A percentile compares a stretch with the other conserved stretches of the same genome.
These are phyloP conservation scores for Alternaria hordeiaustralica DNA, from an alignment of 2,329 filamentous ascomycete species.

Conservation along the genomic window DNA sequence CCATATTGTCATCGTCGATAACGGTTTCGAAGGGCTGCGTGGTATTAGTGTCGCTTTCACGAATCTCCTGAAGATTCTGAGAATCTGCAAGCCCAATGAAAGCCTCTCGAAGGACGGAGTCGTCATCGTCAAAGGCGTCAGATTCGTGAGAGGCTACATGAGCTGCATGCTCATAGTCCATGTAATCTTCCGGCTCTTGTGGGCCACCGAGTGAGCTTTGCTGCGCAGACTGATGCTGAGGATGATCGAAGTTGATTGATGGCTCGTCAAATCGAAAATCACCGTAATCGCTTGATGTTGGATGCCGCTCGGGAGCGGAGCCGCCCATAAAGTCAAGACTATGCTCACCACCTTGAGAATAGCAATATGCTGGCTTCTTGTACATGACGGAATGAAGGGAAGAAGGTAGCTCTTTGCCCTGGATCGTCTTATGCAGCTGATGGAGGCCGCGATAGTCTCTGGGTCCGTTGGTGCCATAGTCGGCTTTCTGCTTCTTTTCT, in stretches of 20 bases:
- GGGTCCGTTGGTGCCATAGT: constrained; percentile 21
- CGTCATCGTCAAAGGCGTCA: constrained; percentile 38
- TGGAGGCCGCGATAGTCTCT: constrained; percentile 31
- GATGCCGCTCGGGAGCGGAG: not conserved
- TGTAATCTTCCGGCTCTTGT: not conserved
- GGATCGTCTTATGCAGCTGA: constrained; percentile 33
- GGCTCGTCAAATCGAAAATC: constrained; percentile 27
- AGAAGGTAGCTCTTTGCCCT: constrained; percentile 26
- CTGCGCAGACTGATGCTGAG: not conserved
- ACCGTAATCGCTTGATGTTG: constrained; percentile 39
- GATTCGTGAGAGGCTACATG: constrained; percentile 12
- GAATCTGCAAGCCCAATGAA: constrained; percentile 43
- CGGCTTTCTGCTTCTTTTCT: constrained; percentile 34
- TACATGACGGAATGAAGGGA: constrained; percentile 34
- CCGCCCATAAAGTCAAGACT: constrained; percentile 31
- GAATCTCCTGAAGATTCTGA: constrained; percentile 22
- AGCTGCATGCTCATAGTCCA: not conserved
- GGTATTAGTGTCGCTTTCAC: not conserved
- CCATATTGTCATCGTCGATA: constrained; percentile 5
- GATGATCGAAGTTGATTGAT: not conserved
- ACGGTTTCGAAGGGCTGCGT: not conserved
- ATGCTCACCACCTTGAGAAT: constrained; percentile 30
- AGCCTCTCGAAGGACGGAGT: constrained; percentile 40
- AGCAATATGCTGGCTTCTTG: constrained; percentile 36
- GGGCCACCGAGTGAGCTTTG: not conserved